Percentiles rank a stretch among this genome's conserved stretches.
These are phyloP conservation scores for Coemansia sp. DNA, from an alignment of 371 early-diverging fungal species.

Conservation along the genomic window DNA sequence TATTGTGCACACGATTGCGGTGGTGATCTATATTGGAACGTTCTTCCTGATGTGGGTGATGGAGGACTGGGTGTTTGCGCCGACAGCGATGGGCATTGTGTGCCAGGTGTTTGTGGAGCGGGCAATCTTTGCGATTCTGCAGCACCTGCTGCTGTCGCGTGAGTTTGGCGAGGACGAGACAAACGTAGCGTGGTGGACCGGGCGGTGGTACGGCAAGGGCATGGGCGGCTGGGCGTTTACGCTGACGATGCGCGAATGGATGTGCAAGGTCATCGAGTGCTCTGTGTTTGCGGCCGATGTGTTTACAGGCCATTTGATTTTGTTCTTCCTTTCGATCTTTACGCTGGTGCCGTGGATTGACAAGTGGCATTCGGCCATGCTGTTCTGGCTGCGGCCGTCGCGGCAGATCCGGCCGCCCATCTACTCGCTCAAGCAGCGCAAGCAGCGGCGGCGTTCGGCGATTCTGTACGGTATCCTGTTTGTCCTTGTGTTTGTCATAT, in stretches of 20 bases:
- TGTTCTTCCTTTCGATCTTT: slow-evolving; percentile 69
- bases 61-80: slow-evolving; percentile 63
- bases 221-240: slow-evolving; percentile 67
- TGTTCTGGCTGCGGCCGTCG: slow-evolving; percentile 81
- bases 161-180: slow-evolving; percentile 81
- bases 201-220: slow-evolving; percentile 79
- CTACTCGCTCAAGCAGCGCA: slow-evolving; percentile 64
- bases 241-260: slow-evolving; percentile 74
- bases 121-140: slow-evolving; percentile 66
- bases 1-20: slow-evolving; percentile 66
- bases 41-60: slow-evolving; percentile 69
- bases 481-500: slow-evolving; percentile 57
- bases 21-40: slow-evolving; percentile 59
- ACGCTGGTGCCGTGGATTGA: slow-evolving; percentile 74
- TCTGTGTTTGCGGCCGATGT: slow-evolving; percentile 80
- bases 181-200: slow-evolving; percentile 89
- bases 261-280: slow-evolving; percentile 87
- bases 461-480: slow-evolving; percentile 71
- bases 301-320: slow-evolving; percentile 68
- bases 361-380: slow-evolving; percentile 77
- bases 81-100: slow-evolving; percentile 68
- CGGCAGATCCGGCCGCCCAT: slow-evolving; percentile 79
- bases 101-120: slow-evolving; percentile 67
- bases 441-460: slow-evolving; percentile 60
- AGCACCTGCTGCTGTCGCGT: slow-evolving; percentile 70